Evolutionary conservation across 1,284 basidiomycete species (phyloP).

Genomic region (Cutaneotrichosporon sp.): DNA sequence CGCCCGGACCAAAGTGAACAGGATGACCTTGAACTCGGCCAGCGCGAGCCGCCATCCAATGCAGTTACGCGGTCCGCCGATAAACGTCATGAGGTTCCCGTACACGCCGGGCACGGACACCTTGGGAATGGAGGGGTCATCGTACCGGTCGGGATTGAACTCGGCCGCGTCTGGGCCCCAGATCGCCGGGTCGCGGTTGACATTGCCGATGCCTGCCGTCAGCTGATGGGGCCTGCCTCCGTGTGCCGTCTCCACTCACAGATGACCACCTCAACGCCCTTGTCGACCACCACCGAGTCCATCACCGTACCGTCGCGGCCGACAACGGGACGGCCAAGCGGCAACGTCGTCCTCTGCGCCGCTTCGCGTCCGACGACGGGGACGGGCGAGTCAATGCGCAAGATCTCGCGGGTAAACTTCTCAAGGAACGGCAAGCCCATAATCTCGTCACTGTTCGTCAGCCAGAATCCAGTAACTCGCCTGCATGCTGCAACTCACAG

Average conservation of each 20-base stretch:
- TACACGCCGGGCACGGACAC: conserved; percentile 56
- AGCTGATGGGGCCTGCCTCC: too few species aligned
- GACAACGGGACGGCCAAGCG: conserved; percentile 52
- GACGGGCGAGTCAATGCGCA: conserved; percentile 63
- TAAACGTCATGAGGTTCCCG: conserved; percentile 52
- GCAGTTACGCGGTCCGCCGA: conserved; percentile 58
- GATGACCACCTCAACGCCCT: conserved; percentile 52
- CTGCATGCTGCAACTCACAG: not conserved
- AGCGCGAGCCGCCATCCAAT: conserved; percentile 64
- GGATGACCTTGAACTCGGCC: conserved; percentile 57
- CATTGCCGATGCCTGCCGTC: conserved; percentile 38
- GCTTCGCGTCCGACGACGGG: conserved; percentile 47
- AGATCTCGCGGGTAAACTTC: conserved; percentile 61
- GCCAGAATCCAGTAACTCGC: too few species aligned
- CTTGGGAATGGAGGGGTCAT: conserved; percentile 3
- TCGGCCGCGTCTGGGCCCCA: conserved; percentile 67
- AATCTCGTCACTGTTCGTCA: conserved; percentile 33
- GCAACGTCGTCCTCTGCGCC: conserved; percentile 58
- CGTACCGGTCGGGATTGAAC: conserved; percentile 52
- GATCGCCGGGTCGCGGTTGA: conserved; percentile 58
- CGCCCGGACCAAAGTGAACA: conserved; percentile 55
- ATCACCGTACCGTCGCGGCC: conserved; percentile 47
- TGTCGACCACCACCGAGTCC: conserved; percentile 59
- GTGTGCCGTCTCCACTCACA: too few species aligned
- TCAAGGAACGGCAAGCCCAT: conserved; percentile 56